phyloP scores from a whole-genome alignment of 768 basidiomycete genomes.

The Suillus plorans region DNA sequence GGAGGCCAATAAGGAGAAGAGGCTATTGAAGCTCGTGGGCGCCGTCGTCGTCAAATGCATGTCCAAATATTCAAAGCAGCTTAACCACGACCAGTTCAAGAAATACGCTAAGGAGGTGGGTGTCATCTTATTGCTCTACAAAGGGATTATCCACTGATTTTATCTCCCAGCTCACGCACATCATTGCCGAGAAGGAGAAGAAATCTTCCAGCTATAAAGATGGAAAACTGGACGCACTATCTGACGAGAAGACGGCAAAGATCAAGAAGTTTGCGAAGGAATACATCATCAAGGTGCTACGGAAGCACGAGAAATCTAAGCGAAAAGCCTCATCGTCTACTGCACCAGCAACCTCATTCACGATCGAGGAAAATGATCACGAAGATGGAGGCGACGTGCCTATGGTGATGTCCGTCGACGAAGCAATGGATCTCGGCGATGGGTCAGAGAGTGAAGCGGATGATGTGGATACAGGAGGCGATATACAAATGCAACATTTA shows the following conservation, averaged over 20 bases:
- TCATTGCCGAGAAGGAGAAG: constrained; percentile 95
- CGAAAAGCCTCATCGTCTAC: constrained; percentile 18
- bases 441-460: constrained; percentile 34
- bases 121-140: constrained; percentile 8
- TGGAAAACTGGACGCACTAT: constrained; percentile 69
- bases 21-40: constrained; percentile 78
- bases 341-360: constrained; percentile 8
- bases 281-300: constrained; percentile 79
- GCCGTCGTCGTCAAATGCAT: constrained; percentile 90
- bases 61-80: constrained; percentile 79
- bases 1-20: constrained; percentile 77
- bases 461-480: constrained; percentile 18
- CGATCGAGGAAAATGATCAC: constrained; percentile 12
- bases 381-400: constrained; percentile 26
- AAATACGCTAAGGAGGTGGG: constrained; percentile 91
- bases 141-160: constrained; percentile 3
- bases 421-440: constrained; percentile 44
- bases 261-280: constrained; percentile 95
- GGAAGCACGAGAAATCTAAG: constrained; percentile 56
- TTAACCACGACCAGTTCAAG: constrained; percentile 87
- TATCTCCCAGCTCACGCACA: constrained; percentile 65
- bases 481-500: constrained; percentile 16
- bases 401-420: constrained; percentile 42
- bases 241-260: constrained; percentile 84
- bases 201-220: constrained; percentile 79